A percentile compares a stretch with the other conserved stretches of the same genome.
These are phyloP conservation scores for Ceratocystis destructans DNA, from an alignment of 2,329 filamentous ascomycete species.

Conservation along the genomic window DNA sequence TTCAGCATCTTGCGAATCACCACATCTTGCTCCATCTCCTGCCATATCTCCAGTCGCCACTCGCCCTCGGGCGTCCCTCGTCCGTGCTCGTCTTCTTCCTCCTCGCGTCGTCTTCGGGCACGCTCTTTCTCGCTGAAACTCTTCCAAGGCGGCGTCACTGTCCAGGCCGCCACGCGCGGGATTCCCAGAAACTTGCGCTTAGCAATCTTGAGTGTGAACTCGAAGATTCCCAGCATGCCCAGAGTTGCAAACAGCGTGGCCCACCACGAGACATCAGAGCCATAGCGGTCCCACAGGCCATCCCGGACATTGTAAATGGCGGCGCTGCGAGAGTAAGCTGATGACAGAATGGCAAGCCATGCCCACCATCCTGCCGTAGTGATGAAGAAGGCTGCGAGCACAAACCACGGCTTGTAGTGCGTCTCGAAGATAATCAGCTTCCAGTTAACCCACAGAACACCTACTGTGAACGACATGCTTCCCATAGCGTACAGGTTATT, in stretches of 20 bases:
- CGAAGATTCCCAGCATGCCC: conserved; percentile 45
- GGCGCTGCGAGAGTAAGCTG: conserved; percentile 40
- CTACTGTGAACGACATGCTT: conserved; percentile 55
- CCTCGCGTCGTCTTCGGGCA: conserved; percentile 13
- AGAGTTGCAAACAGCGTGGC: conserved; percentile 51
- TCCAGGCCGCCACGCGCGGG: conserved; percentile 17
- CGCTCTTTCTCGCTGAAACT: conserved; percentile 25
- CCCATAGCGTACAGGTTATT: conserved; percentile 62
- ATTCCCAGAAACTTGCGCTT: conserved; percentile 34
- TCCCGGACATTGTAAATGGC: conserved; percentile 53
- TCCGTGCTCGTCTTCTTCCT: conserved; percentile 15
- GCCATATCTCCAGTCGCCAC: conserved; percentile 43
- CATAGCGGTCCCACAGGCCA: conserved; percentile 54
- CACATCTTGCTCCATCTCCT: conserved; percentile 43
- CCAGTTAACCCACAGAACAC: conserved; percentile 57
- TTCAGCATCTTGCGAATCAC: conserved; percentile 31
- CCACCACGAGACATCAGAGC: conserved; percentile 62
- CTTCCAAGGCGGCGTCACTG: conserved; percentile 23
- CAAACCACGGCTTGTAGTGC: conserved; percentile 57
- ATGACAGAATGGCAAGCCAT: conserved; percentile 62
- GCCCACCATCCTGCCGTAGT: conserved; percentile 52
- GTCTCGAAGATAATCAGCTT: conserved; percentile 71
- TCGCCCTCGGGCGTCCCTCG: conserved; percentile 24
- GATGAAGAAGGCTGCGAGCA: conserved; percentile 43
- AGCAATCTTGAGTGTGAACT: conserved; percentile 44